These are phyloP conservation scores for Salix brachista DNA, from an alignment of 345 rosid species.

Conservation along the genomic window DNA sequence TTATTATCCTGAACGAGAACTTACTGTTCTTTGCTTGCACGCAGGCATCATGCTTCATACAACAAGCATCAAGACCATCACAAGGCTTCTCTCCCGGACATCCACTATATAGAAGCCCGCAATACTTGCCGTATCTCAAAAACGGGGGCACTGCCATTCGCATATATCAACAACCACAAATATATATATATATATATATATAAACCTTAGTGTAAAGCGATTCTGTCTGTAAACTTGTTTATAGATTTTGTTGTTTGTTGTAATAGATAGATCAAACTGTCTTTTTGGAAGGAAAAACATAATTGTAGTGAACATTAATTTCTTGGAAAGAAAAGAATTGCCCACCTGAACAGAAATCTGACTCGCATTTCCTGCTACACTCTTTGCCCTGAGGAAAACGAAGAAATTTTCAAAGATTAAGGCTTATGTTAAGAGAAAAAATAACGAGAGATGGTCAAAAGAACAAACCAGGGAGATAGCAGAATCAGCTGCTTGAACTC, in stretches of 20 bases:
- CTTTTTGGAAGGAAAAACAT: no score
- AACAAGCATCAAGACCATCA: conserved; percentile 88
- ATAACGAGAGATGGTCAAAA: neutral
- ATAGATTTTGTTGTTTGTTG: no score
- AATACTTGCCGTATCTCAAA: conserved; percentile 86
- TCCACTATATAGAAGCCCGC: conserved; percentile 81
- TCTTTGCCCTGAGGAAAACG: conserved; percentile 50
- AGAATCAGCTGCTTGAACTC: conserved; percentile 50
- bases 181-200: no score
- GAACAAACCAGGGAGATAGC: conserved; percentile 50
- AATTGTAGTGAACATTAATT: no score
- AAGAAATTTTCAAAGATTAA: neutral
- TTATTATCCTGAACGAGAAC: neutral
- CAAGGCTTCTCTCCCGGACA: conserved; percentile 93
- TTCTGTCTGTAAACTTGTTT: no score
- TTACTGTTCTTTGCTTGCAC: conserved; percentile 74
- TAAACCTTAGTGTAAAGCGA: no score
- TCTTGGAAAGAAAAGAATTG: neutral
- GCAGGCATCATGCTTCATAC: conserved; percentile 93
- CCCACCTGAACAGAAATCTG: conserved; percentile 73
- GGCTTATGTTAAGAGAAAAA: neutral
- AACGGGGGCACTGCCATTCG: conserved; percentile 64
- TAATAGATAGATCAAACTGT: no score
- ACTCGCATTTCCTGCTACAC: conserved; percentile 85
- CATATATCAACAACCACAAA: neutral